Percentiles rank a stretch among this genome's conserved stretches.
Conservation (phyloP, 352 stramenopile species). For the Phytophthora quininea region DNA sequence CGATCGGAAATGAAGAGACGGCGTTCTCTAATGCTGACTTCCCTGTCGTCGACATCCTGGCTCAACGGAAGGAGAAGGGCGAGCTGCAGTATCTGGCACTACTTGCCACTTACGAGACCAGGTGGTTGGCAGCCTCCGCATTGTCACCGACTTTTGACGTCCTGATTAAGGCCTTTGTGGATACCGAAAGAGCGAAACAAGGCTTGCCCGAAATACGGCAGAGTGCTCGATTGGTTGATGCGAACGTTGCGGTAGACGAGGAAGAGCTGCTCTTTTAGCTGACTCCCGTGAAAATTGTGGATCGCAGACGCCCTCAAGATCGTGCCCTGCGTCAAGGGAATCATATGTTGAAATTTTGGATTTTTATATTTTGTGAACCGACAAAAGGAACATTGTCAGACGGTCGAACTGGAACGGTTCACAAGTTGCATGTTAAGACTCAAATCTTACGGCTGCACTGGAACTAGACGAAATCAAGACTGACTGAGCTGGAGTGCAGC, state of each 20-base stretch:
- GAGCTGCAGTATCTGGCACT: constrained; percentile 7
- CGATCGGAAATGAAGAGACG: constrained; percentile 3
- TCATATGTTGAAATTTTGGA: too few species aligned
- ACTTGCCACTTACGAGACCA: neutral
- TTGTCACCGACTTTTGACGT: neutral
- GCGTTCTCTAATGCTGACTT: neutral
- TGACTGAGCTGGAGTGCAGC: too few species aligned
- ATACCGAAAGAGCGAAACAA: neutral
- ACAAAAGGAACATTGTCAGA: too few species aligned
- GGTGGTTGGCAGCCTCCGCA: neutral
- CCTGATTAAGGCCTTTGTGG: neutral
- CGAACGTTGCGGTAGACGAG: constrained; percentile 2
- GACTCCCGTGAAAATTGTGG: too few species aligned
- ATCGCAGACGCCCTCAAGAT: too few species aligned
- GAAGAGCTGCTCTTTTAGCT: constrained; percentile 3
- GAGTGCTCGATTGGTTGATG: neutral
- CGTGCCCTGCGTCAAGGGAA: too few species aligned
- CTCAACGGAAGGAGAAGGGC: neutral
- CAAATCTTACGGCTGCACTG: too few species aligned
- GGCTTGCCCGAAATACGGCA: neutral
- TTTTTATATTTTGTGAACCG: too few species aligned
- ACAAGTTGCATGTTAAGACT: too few species aligned
- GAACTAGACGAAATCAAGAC: too few species aligned
- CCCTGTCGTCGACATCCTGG: constrained; percentile 4
- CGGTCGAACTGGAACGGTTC: too few species aligned